Evolutionary conservation across 306 rosid species (phyloP).

Genomic region (Cyamopsis tetragonoloba): DNA sequence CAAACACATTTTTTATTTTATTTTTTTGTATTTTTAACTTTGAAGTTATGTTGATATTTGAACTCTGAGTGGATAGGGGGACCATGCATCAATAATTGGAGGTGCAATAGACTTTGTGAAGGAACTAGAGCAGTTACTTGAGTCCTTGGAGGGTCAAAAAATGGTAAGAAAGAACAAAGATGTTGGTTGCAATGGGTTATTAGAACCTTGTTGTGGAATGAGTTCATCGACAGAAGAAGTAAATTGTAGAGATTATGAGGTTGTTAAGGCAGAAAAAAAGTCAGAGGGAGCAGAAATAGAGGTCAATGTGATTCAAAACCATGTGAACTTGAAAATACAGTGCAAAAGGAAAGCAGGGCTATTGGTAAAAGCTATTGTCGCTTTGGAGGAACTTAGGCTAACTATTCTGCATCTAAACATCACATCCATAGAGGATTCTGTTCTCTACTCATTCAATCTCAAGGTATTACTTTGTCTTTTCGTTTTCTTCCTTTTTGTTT

Average conservation of each 20-base stretch:
- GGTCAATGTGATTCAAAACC: conserved; percentile 63
- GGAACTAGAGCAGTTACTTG: conserved; percentile 65
- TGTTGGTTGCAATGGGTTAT: conserved; percentile 23
- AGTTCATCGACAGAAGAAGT: conserved; percentile 17
- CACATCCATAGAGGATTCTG: conserved; percentile 43
- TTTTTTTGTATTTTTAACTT: not conserved
- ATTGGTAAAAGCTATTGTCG: conserved; percentile 56
- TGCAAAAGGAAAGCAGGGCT: conserved; percentile 51
- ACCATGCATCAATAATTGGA: conserved; percentile 85
- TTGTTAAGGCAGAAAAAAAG: conserved; percentile 45
- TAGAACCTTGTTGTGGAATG: conserved; percentile 28
- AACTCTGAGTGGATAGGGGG: conserved; percentile 45
- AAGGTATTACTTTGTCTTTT: conserved; percentile 46
- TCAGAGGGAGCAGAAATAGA: conserved; percentile 50
- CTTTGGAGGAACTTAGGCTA: conserved; percentile 58
- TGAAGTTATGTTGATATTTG: not conserved
- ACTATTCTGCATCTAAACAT: conserved; percentile 71
- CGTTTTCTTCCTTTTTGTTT: not conserved
- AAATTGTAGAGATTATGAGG: conserved; percentile 30
- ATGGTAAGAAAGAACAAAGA: conserved; percentile 40
- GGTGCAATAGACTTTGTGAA: conserved; percentile 88
- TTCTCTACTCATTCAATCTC: conserved; percentile 71
- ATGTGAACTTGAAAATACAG: conserved; percentile 68
- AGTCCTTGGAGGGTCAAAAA: conserved; percentile 57
- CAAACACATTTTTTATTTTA: too few species aligned